phyloP scores from a whole-genome alignment of 2,329 filamentous ascomycete species.

The Aspergillus versicolor region DNA sequence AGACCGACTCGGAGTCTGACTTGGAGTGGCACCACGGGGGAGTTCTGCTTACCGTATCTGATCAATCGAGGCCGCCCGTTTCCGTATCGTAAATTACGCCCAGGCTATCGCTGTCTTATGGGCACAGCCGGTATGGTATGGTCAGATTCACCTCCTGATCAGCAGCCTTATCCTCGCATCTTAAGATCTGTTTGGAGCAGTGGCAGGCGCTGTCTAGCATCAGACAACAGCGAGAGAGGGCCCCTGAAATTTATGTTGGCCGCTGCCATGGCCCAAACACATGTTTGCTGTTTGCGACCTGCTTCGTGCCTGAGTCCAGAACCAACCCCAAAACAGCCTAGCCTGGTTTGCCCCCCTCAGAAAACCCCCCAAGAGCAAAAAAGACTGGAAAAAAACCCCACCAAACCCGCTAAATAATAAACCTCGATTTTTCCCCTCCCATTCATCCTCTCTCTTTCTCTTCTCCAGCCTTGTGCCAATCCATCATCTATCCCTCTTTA shows the following conservation, averaged over 20 bases:
- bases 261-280: not conserved
- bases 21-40: constrained; percentile 15
- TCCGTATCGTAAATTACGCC: not conserved
- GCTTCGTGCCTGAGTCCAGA: constrained; percentile 10
- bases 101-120: not conserved
- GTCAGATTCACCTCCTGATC: not conserved
- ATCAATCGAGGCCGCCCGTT: not conserved
- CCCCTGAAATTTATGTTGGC: not conserved
- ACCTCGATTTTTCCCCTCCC: constrained; percentile 30
- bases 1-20: not conserved
- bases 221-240: not conserved
- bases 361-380: constrained; percentile 5
- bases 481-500: constrained; percentile 18
- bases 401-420: constrained; percentile 26
- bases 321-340: constrained; percentile 5
- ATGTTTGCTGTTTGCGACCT: not conserved
- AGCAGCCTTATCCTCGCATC: not conserved
- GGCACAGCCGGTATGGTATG: not conserved
- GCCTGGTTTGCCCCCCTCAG: not conserved
- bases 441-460: constrained; percentile 29
- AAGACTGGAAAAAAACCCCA: constrained; percentile 19
- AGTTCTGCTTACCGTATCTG: constrained; percentile 6
- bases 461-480: constrained; percentile 26
- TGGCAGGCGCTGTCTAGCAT: not conserved
- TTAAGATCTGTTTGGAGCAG: not conserved